Conservation (phyloP, 352 stramenopile species). For the Globisporangium orthogonon region DNA sequence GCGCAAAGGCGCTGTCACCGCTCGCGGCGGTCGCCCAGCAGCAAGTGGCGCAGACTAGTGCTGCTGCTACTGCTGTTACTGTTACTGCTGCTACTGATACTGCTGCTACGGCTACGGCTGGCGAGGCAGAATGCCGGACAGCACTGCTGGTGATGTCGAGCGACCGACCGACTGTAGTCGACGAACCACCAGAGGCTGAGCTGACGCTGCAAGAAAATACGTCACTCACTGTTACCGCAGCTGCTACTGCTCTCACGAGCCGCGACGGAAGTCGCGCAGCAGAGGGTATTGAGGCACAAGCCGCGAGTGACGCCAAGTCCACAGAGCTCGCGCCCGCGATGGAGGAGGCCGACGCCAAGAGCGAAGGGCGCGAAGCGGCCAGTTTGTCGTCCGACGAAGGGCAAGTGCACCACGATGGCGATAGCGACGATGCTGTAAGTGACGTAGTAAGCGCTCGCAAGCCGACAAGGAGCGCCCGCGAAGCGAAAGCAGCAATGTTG, state of each 20-base stretch:
- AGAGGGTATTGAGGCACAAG: background rate
- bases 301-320: background rate
- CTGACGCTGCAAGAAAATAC: background rate
- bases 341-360: slow-evolving; percentile 2
- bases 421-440: too few species aligned
- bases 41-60: background rate
- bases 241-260: background rate
- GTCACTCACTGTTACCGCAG: background rate
- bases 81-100: background rate
- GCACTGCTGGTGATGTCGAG: background rate
- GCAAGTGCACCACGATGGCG: background rate
- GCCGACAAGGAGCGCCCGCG: too few species aligned
- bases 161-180: background rate
- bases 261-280: background rate
- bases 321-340: background rate
- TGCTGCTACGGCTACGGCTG: background rate
- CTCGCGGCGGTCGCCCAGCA: background rate
- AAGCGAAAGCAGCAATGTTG: background rate
- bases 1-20: background rate
- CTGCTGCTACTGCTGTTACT: background rate
- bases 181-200: too few species aligned
- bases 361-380: slow-evolving; percentile 6
- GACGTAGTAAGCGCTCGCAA: background rate
- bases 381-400: slow-evolving; percentile 2
- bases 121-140: background rate